Evolutionary conservation across 1,284 basidiomycete species (phyloP), one percentile per base, ranked within the genome.

Genomic region (Puccinia polysora): DNA sequence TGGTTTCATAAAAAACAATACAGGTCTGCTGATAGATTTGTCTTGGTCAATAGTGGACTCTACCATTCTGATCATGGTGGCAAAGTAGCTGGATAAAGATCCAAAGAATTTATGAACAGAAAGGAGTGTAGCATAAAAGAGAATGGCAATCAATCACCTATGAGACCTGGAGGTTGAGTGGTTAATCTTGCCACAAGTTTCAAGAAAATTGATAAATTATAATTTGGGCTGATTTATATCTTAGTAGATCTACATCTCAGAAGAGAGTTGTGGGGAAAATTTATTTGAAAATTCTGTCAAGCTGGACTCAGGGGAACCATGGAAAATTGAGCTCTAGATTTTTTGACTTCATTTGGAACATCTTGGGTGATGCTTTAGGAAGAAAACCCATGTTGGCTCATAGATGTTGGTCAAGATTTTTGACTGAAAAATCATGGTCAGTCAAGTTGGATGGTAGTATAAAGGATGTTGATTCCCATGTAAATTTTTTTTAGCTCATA

Each of bases 391-490:
- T 50, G 18, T 71, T 58, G 20, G 68, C 34, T 25, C 68, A 45
- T 8, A 71, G 58, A 32, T 50, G 68, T 60, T 71, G 56, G 32
- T 71, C 68, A 10, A 71, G 58, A 18, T 7, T 36, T 49, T 71
- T 58, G 28, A 60, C 30, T n/a, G 53, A 25, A 25, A n/a, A 23
- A 15, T 32, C 47, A 25, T 7, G 34, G 30, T 62, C 56, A 25
- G 47, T 47, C 25, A 28, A 36, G 58, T 43, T 58, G 25, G 4
- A 36, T 36, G 68, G 45, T 50, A 59, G 47, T 36, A 53, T 30
- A 32, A 71, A 38, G 5, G 68, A 71, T 43, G 56, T 47, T 15
- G 68, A 71, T 7, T 56, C 68, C 68, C 68, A 71, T 15, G 58
- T 38, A 20, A 71, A 40, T 23, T 56, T 58, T 20, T 40, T 52